A percentile compares a stretch with the other conserved stretches of the same genome.
These are phyloP conservation scores for Avicennia marina DNA, from an alignment of 257 asterid genomes.

Conservation along the genomic window DNA sequence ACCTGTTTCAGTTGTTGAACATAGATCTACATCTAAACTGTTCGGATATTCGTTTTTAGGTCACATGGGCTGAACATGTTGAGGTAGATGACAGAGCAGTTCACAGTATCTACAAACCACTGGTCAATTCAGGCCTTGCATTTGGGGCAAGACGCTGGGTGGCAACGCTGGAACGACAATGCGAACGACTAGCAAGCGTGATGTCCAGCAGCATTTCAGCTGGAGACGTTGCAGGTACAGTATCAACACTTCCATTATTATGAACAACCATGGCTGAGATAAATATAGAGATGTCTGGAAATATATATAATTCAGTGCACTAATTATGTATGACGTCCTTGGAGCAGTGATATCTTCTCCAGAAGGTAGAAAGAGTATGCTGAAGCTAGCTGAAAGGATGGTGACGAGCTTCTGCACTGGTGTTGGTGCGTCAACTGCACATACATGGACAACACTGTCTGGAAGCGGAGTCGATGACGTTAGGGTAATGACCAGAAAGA, in stretches of 20 bases:
- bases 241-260: too few relatives aligned
- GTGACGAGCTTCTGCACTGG: slow-evolving; percentile 54
- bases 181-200: slow-evolving; percentile 47
- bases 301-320: not conserved
- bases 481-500: slow-evolving; percentile 52
- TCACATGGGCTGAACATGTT: slow-evolving; percentile 55
- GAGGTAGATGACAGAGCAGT: slow-evolving; percentile 46
- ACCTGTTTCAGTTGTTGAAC: not conserved
- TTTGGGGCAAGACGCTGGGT: slow-evolving; percentile 61
- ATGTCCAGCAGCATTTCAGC: slow-evolving; percentile 44
- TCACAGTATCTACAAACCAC: slow-evolving; percentile 35
- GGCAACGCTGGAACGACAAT: slow-evolving; percentile 41
- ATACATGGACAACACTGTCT: slow-evolving; percentile 50
- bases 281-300: not conserved
- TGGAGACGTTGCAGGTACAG: slow-evolving; percentile 40
- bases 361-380: slow-evolving; percentile 45
- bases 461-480: slow-evolving; percentile 54
- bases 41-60: slow-evolving; percentile 17
- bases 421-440: slow-evolving; percentile 56
- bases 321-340: not conserved
- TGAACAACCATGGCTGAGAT: not conserved
- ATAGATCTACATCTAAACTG: not conserved
- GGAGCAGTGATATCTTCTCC: slow-evolving; percentile 40
- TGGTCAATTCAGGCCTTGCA: slow-evolving; percentile 42
- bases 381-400: slow-evolving; percentile 57